Percentiles rank a stretch among this genome's conserved stretches.
These are phyloP conservation scores for Filobasidium wieringae DNA, from an alignment of 768 basidiomycete species.

Conservation along the genomic window DNA sequence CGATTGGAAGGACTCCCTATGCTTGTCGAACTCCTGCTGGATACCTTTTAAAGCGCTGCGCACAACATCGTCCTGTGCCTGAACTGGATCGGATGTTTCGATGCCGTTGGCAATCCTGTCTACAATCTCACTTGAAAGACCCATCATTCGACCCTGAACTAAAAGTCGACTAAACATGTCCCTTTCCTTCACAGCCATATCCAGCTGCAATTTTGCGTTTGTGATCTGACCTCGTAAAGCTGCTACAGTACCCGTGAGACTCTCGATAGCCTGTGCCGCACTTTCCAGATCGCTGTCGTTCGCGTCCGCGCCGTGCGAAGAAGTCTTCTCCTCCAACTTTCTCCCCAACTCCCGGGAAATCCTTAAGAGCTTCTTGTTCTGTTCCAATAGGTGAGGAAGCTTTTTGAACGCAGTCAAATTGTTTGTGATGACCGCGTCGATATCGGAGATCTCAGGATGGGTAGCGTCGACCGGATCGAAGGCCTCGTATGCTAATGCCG, in stretches of 20 bases:
- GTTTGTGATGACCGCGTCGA: constrained; percentile 62
- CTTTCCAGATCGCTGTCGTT: constrained; percentile 44
- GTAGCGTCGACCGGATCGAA: constrained; percentile 41
- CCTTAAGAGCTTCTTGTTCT: constrained; percentile 78
- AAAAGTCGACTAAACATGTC: constrained; percentile 73
- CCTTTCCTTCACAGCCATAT: constrained; percentile 72
- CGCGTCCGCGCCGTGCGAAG: constrained; percentile 15
- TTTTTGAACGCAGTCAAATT: constrained; percentile 77
- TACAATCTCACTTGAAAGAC: not conserved
- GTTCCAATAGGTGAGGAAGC: constrained; percentile 67
- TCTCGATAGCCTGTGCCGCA: constrained; percentile 74
- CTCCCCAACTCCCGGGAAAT: constrained; percentile 69
- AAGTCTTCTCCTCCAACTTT: constrained; percentile 64
- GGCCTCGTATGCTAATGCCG: constrained; percentile 62
- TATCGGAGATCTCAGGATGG: constrained; percentile 13
- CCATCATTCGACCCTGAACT: constrained; percentile 16
- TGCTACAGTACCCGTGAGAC: constrained; percentile 53
- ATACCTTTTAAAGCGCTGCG: constrained; percentile 1
- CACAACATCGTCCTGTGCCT: constrained; percentile 1
- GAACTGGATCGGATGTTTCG: not conserved
- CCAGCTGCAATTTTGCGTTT: constrained; percentile 63
- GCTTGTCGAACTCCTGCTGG: constrained; percentile 5
- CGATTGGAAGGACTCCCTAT: constrained; percentile 2
- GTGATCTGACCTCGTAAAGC: constrained; percentile 57
- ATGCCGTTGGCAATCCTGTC: not conserved